Evolutionary conservation across 345 rosid genomes (phyloP), one percentile per base, ranked within the genome.

Genomic region (Hypericum androsaemum): DNA sequence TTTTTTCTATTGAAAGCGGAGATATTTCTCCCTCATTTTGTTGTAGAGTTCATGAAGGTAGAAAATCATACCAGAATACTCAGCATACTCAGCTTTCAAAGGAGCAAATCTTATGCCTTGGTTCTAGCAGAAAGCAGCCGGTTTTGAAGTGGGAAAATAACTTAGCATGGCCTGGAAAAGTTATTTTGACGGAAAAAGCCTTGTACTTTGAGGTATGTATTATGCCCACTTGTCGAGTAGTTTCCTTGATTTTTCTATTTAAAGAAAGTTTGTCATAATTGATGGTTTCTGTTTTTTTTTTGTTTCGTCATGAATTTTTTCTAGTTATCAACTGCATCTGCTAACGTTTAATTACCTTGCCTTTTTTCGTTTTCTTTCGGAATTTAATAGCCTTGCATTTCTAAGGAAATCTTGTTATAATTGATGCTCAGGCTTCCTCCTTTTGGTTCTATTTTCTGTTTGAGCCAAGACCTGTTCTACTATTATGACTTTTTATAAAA

Each of bases 91-190:
- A 69, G 67, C 58, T 77, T 54, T 73, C 77, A 39, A 61, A 64
- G 43, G 98, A 90, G 78, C 74, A 71, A 68, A 71, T 90, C 53
- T 71, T 87, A 65, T 90, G 96, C 72, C 62, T 81, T 59, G 98
- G 77, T 53, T 68, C 95, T 56, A 77, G 84, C 80, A 75, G 77
- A 74, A 90, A 90, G 67, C 79, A 74, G 46, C 96, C 98, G 47
- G 98, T 87, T 64, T 79, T 90, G 47, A 87, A 80, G 61, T 90
- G 98, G 98, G 92, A 82, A 60, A 84, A 82, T 62, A 81, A 82
- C 64, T 80, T 82, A 63, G 95, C 89, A 53, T 90, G 96, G 98
- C 98, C 98, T 0, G 96, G 98, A 59, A 87, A 77, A 68, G 80
- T 90, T 57, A 77, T 72, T 54, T 69, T 90, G 70, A 90, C 98